Evolutionary conservation across 192 early-diverging fungal genomes (phyloP).

Genomic region (Allomyces javanicus): DNA sequence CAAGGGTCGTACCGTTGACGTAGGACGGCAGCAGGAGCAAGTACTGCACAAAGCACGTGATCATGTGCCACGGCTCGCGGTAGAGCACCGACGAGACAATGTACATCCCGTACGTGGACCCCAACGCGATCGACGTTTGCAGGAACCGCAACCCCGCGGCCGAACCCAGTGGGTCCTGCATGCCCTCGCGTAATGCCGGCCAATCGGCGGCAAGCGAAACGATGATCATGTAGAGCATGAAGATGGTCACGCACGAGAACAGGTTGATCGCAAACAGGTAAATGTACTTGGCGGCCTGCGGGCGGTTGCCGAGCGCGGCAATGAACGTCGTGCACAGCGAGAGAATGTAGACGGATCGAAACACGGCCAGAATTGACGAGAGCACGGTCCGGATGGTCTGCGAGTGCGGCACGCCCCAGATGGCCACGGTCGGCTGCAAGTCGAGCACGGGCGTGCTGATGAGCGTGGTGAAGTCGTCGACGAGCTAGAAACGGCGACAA

Average conservation of each 20-base stretch:
- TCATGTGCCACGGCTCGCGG: conserved; percentile 59
- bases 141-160: conserved; percentile 22
- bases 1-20: conserved; percentile 24
- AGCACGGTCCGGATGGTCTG: conserved; percentile 18
- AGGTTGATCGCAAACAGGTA: conserved; percentile 9
- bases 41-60: conserved; percentile 52
- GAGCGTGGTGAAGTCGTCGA: conserved; percentile 8
- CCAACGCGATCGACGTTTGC: conserved; percentile 29
- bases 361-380: conserved; percentile 16
- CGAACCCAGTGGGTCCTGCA: conserved; percentile 5
- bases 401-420: conserved; percentile 18
- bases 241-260: conserved; percentile 7
- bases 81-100: conserved; percentile 41
- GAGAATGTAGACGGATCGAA: conserved; percentile 28
- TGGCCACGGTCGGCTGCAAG: not conserved
- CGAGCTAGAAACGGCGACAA: conserved; percentile 9
- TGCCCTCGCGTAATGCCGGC: conserved; percentile 1
- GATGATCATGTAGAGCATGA: conserved; percentile 13
- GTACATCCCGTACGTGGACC: conserved; percentile 47
- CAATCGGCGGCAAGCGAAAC: conserved; percentile 11
- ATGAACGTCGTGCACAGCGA: conserved; percentile 25
- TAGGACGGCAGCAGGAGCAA: conserved; percentile 56
- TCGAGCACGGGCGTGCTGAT: no score
- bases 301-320: conserved; percentile 20
- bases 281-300: conserved; percentile 1